These are phyloP conservation scores for Metschnikowia corniflorae DNA, from an alignment of 805 yeast species.

Conservation along the genomic window DNA sequence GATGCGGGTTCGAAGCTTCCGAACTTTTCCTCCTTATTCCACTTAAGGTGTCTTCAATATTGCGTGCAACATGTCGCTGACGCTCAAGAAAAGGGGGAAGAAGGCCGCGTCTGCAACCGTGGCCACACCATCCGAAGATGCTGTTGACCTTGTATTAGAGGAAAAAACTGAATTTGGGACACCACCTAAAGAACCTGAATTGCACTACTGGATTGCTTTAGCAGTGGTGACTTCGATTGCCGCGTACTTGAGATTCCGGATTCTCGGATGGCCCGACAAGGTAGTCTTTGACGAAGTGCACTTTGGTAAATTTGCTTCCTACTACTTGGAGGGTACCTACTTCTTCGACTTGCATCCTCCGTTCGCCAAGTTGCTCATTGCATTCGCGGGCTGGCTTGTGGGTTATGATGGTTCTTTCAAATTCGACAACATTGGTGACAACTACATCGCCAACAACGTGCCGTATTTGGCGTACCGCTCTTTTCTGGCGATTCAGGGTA, in stretches of 20 bases:
- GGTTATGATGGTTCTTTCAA: conserved; percentile 93
- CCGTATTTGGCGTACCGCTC: conserved; percentile 85
- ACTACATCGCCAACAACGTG: conserved; percentile 70
- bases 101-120: conserved; percentile 6
- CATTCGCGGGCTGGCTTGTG: conserved; percentile 80
- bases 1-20: too few species aligned
- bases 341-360: conserved; percentile 98
- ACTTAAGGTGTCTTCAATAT: too few species aligned
- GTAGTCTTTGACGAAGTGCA: conserved; percentile 88
- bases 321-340: conserved; percentile 83
- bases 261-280: conserved; percentile 61
- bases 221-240: conserved; percentile 41
- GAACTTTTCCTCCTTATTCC: too few species aligned
- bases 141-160: conserved; percentile 5
- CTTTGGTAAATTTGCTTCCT: conserved; percentile 81
- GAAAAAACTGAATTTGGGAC: not conserved
- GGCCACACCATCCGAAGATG: not conserved
- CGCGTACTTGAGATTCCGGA: conserved; percentile 54
- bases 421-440: conserved; percentile 85
- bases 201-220: conserved; percentile 34
- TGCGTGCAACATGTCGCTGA: conserved; percentile 23
- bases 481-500: conserved; percentile 75
- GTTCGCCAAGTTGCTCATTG: conserved; percentile 89
- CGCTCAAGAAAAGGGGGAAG: conserved; percentile 29
- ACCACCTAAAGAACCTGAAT: conserved; percentile 23